These are phyloP conservation scores for Glycyrrhiza uralensis DNA, from an alignment of 306 rosid genomes.

Conservation along the genomic window DNA sequence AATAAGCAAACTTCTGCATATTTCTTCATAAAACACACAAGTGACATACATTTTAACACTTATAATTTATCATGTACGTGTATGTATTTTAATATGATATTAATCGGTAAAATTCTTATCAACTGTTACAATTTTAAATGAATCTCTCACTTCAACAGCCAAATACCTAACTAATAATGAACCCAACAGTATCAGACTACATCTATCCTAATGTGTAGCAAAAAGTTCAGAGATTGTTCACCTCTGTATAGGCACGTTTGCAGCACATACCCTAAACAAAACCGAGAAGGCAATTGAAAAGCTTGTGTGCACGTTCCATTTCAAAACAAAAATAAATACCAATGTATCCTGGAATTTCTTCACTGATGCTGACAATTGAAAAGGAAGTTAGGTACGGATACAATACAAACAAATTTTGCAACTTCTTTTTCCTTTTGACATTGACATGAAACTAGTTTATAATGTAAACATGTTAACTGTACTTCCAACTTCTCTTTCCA, in stretches of 20 bases:
- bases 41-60: no score
- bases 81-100: no score
- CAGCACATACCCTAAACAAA: background rate
- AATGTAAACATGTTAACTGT: slow-evolving; percentile 1
- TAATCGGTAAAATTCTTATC: background rate
- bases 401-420: background rate
- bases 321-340: background rate
- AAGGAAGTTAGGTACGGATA: slow-evolving; percentile 1
- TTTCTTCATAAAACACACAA: no score
- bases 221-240: background rate
- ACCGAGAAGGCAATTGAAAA: background rate
- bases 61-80: no score
- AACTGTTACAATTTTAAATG: background rate
- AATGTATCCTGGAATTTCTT: background rate
- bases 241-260: background rate
- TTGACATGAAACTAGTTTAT: background rate
- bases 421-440: background rate
- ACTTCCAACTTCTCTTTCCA: background rate
- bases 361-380: background rate
- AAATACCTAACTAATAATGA: background rate
- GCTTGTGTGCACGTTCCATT: background rate
- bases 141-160: background rate
- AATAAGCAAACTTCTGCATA: no score
- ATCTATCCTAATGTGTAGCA: background rate
- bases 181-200: background rate